Base-by-base conservation (phyloP, 2,329 filamentous ascomycete species). In the Chaetomium globosum region DNA sequence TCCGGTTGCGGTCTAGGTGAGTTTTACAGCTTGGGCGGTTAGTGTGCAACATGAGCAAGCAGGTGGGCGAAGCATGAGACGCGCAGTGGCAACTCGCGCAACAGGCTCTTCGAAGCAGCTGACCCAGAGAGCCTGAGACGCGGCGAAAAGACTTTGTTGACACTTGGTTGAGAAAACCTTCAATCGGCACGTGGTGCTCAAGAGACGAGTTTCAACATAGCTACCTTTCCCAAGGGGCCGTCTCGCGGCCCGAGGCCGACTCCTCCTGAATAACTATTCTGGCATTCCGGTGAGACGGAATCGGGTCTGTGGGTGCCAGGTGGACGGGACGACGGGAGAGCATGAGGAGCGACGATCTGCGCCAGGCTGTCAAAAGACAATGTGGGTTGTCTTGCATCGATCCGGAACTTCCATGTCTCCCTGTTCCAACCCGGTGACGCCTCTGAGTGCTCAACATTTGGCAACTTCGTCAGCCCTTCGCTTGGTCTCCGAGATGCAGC, bases 391-490 rank as follows among this genome's bases (percentile, higher is more conserved):
- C 28, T 23, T 9, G 43, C 36, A 48, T 48, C 46, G 30, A 30
- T 46, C 56, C 43, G 46, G 43, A 49, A 23, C 52, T 43, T 26
- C 23, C 59, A 54, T 54, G 21, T 28, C 49, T 19, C 26, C 33
- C 31, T 19, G 33, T 48, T 21, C 51, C 28, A 53, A n/a, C 51
- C 49, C n/a, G 30, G 48, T 19, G 36, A 30, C 10, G 49, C 39
- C 39, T 43, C 33, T 23, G 10, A 19, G 33, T 36, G 33, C 23
- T 19, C 16, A 39, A 23, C 13, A 43, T 19, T 31, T 39, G 51
- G 59, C 59, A n/a, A 23, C 51, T 33, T 46, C 31, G 36, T 51
- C 49, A 61, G 59, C 46, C 59, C 36, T 54, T 48, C 51, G 43
- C 53, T 51, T 28, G 21, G 51, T 30, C 53, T 36, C 10, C n/a